phyloP scores from a whole-genome alignment of 495 filamentous ascomycete genomes.

The Umbilicaria muhlenbergii region DNA sequence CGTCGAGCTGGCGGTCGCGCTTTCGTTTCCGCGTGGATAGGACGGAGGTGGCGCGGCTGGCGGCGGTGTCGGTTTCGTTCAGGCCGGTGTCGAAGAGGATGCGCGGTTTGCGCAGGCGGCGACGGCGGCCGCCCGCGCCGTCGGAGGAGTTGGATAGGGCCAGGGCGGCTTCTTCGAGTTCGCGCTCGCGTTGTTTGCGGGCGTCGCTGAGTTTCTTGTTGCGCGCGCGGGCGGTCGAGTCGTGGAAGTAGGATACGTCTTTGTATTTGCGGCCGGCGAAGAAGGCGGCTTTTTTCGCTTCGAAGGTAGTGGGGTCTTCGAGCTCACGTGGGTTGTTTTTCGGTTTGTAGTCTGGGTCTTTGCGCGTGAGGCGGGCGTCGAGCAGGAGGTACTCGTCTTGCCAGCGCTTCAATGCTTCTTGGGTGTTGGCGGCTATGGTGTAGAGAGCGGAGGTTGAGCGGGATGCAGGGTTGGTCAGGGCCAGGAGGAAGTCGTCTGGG shows the following conservation, averaged over 20 bases:
- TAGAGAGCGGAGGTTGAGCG: slow-evolving; percentile 24
- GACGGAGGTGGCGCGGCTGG: slow-evolving; percentile 13
- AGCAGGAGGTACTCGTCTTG: slow-evolving; percentile 51
- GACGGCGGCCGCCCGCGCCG: slow-evolving; percentile 13
- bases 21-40: too few species aligned
- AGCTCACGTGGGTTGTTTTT: slow-evolving; percentile 15
- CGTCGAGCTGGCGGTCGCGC: too few species aligned
- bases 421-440: slow-evolving; percentile 32
- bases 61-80: too few species aligned
- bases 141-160: neutral
- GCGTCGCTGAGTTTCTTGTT: slow-evolving; percentile 24
- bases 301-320: slow-evolving; percentile 15
- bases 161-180: slow-evolving; percentile 6
- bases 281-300: slow-evolving; percentile 28
- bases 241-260: slow-evolving; percentile 18
- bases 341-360: slow-evolving; percentile 21
- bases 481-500: neutral
- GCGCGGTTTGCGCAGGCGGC: slow-evolving; percentile 17
- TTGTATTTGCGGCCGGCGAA: slow-evolving; percentile 29
- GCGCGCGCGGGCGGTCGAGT: slow-evolving; percentile 23
- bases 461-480: neutral
- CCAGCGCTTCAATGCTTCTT: slow-evolving; percentile 36
- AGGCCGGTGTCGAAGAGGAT: neutral
- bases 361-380: slow-evolving; percentile 34
- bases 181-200: slow-evolving; percentile 22